Percentiles rank a stretch among this genome's conserved stretches.
Evolutionary conservation across 805 yeast genomes (phyloP).

Genomic region (Candida silvatica): DNA sequence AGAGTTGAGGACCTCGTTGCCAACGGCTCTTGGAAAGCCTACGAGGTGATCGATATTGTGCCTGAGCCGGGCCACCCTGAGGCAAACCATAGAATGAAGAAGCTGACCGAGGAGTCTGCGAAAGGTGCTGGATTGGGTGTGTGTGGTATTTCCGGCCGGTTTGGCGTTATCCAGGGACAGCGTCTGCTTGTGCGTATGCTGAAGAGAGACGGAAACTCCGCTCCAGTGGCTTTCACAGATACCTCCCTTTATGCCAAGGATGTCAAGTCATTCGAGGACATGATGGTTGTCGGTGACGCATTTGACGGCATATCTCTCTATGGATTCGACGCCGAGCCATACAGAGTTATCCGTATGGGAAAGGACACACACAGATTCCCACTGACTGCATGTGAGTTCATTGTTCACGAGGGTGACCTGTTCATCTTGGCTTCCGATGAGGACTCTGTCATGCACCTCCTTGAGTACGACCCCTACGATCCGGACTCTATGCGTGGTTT

Average conservation of each 20-base stretch:
- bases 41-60: constrained; percentile 71
- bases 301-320: constrained; percentile 68
- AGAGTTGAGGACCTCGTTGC: constrained; percentile 77
- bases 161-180: constrained; percentile 82
- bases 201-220: constrained; percentile 67
- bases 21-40: constrained; percentile 67
- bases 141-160: constrained; percentile 74
- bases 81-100: constrained; percentile 68
- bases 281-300: constrained; percentile 75
- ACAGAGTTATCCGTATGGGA: constrained; percentile 70
- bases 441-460: constrained; percentile 54
- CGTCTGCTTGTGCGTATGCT: constrained; percentile 70
- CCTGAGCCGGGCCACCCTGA: constrained; percentile 89
- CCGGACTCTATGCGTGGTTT: constrained; percentile 77
- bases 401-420: constrained; percentile 62
- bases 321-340: constrained; percentile 95
- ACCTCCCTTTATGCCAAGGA: constrained; percentile 74
- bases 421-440: constrained; percentile 63
- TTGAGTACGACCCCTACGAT: constrained; percentile 90
- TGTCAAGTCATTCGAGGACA: constrained; percentile 74
- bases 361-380: constrained; percentile 60
- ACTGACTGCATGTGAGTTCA: constrained; percentile 67
- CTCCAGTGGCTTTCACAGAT: constrained; percentile 91
- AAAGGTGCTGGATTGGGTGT: constrained; percentile 79
- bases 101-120: constrained; percentile 61